Conservation (phyloP, 371 early-diverging fungal species). For the Lichtheimia ramosa region DNA sequence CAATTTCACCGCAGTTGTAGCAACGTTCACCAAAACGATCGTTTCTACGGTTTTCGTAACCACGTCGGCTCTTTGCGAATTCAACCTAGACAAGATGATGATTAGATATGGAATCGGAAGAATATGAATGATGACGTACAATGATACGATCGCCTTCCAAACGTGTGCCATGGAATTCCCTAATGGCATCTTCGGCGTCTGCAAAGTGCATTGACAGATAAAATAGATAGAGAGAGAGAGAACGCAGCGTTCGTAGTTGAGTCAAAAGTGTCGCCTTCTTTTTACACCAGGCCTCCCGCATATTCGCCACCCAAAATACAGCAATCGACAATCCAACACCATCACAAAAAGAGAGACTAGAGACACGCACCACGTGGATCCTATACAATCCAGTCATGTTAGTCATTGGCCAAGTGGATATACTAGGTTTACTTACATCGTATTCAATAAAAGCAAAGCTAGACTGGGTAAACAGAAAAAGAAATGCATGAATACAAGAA, state of each 20-base stretch:
- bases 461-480: not conserved
- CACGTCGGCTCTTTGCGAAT: constrained; percentile 17
- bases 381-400: not conserved
- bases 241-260: no score
- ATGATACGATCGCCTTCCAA: constrained; percentile 42
- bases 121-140: constrained; percentile 16
- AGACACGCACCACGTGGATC: constrained; percentile 14
- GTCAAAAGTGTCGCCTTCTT: no score
- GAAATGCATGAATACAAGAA: not conserved
- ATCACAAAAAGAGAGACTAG: not conserved
- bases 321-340: constrained; percentile 1
- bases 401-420: no score
- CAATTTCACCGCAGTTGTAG: constrained; percentile 46
- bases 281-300: no score
- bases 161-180: constrained; percentile 62
- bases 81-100: constrained; percentile 9
- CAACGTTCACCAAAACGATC: constrained; percentile 24
- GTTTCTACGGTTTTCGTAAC: not conserved
- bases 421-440: constrained; percentile 8
- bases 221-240: no score
- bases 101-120: not conserved
- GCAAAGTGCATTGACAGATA: constrained; percentile 35
- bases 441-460: constrained; percentile 20
- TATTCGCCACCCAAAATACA: no score
- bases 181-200: constrained; percentile 79